Base-by-base conservation (phyloP, 495 filamentous ascomycete species). In the Xanthoparmelia taractica region DNA sequence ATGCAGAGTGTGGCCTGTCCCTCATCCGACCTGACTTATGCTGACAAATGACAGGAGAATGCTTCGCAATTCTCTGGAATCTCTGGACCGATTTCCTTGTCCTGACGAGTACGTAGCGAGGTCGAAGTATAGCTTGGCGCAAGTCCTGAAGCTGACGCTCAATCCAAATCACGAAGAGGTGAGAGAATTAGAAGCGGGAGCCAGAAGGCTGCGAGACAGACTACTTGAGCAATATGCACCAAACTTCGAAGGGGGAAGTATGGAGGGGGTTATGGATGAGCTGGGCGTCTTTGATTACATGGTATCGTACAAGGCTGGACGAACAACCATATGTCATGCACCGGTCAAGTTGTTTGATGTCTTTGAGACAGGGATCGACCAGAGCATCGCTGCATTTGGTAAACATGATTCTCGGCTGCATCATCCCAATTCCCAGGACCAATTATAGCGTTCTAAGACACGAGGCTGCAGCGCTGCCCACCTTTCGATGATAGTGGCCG, bases 211-310 rank as follows among this genome's bases (percentile, higher is more conserved):
- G 47, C 47, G 47, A 50, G 47, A 50, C 13, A 25, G 47, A 50
- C 47, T 50, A 23, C 47, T 50, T 29, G 47, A 50, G 13, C 47
- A 50, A 29, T 29, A 27, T 23, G 47, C 47, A 27, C 47, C 47
- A 29, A 10, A 27, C 25, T 50, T 29, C 12, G 47, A 50, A 50
- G 11, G 47, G 47, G 47, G 47, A 29, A n/a, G 23, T 10, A 50
- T 29, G 25, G 25, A 25, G 47, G 47, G 47, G 23, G 25, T 15
- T 10, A 50, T 29, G 25, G 25, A 25, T 27, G 47, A 50, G 47
- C 25, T 50, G 25, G 47, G 47, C 13, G 47, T 50, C 13, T 50
- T 50, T 50, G 47, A 50, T 50, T 50, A 50, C 47, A 50, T 50
- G 47, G 47, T 50, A 27, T 50, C 47, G 10, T 50, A 50, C 47